Evolutionary conservation across 371 early-diverging fungal species (phyloP), one percentile per base, ranked within the genome.

Genomic region (Rhizomucor pusillus): DNA sequence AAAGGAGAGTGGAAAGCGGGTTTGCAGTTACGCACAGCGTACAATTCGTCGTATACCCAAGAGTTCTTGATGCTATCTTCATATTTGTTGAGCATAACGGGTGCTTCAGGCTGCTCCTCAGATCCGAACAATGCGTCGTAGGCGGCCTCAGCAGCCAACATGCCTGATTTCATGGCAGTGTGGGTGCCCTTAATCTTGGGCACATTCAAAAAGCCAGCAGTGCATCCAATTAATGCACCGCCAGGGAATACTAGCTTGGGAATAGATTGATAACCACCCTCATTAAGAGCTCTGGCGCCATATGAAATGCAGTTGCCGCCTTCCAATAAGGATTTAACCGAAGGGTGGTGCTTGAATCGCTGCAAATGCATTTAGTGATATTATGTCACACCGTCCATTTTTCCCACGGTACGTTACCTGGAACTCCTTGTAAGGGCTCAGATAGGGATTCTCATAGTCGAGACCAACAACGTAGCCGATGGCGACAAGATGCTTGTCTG

Each of bases 111-210:
- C 48, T 75, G 58, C 34, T 69, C 72, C 10, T 66, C 73, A 11
- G 59, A 52, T 39, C 68, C 63, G 22, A 79, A 80, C 46, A 95
- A 51, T 1, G 82, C 80, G 5, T 86, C 84, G 62, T 79, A 91
- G 10, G 89, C 83, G 22, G 94, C 81, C 62, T 98, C 99, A 36
- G 91, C 92, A 24, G 90, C 91, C 29, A 92, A 60, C 79, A 92
- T 93, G 50, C 98, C 98, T 19, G 91, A 91, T 69, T 94, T 94
- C 97, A 98, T 98, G 52, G 99, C 97, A 23, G 93, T 95, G 76
- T 98, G 99, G 1, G 97, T 98, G 34, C 99, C 99, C 80, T 98
- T 98, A 66, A 98, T 95, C 77, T 98, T 98, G 55, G 97, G 92
- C 43, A 98, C 87, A 71, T 98, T 98, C 65, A 98, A 57, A 75